Conservation (phyloP, 306 rosid genomes). For the Prunus fruticosa region DNA sequence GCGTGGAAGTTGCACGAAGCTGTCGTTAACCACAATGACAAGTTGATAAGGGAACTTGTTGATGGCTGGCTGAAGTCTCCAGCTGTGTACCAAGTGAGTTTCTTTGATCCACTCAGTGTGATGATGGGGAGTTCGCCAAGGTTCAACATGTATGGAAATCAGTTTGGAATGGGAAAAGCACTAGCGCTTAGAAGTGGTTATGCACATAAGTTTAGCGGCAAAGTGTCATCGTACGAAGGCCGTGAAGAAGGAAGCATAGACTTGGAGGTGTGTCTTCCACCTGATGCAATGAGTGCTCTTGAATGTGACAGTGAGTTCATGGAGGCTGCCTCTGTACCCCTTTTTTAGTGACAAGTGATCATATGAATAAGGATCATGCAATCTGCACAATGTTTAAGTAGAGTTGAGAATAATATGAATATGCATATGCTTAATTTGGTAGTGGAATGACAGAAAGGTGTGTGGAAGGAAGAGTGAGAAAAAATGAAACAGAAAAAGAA, state of each 20-base stretch:
- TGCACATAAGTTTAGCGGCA: constrained; percentile 44
- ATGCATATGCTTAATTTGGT: too few relatives aligned
- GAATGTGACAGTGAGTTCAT: constrained; percentile 55
- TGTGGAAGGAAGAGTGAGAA: too few relatives aligned
- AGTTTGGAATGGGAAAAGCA: constrained; percentile 78
- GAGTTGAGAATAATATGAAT: too few relatives aligned
- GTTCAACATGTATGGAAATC: constrained; percentile 55
- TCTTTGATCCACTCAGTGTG: constrained; percentile 26
- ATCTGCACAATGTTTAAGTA: neutral
- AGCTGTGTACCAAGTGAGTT: rapidly evolving
- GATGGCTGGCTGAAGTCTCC: constrained; percentile 47
- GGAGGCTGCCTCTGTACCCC: constrained; percentile 17
- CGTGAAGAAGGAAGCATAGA: constrained; percentile 59
- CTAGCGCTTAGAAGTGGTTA: constrained; percentile 49
- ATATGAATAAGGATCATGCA: constrained; percentile 9
- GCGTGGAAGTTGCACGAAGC: constrained; percentile 53
- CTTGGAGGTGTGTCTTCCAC: constrained; percentile 47
- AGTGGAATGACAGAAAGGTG: too few relatives aligned
- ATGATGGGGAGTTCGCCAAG: constrained; percentile 60
- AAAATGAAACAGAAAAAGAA: neutral
- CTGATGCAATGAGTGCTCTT: constrained; percentile 35
- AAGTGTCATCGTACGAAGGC: constrained; percentile 41
- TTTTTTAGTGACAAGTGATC: neutral
- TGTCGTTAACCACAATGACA: constrained; percentile 27
- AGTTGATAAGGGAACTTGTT: neutral